Evolutionary conservation across 2,329 filamentous ascomycete species (phyloP).

Genomic region (Thelonectria olida): DNA sequence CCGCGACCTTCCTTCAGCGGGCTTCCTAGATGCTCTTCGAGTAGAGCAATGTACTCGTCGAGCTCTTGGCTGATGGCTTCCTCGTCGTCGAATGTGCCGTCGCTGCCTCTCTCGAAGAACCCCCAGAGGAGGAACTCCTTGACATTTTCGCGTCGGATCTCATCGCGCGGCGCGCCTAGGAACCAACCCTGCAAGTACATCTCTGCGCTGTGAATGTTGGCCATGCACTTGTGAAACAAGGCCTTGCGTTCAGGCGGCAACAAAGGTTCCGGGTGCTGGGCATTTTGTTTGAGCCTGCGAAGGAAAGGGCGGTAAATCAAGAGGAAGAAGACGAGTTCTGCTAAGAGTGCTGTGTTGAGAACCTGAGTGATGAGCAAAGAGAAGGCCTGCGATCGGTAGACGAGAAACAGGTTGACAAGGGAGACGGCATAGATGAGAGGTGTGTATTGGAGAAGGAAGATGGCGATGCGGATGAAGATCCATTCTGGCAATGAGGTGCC

Average conservation of each 20-base stretch:
- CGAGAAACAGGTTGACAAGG: constrained; percentile 40
- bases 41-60: constrained; percentile 57
- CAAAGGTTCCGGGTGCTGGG: constrained; percentile 53
- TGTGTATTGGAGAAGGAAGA: constrained; percentile 55
- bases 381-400: constrained; percentile 26
- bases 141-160: constrained; percentile 74
- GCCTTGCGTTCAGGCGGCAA: constrained; percentile 57
- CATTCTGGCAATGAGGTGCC: constrained; percentile 50
- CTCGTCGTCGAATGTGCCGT: constrained; percentile 27
- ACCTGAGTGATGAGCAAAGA: constrained; percentile 24
- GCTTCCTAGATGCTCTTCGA: constrained; percentile 63
- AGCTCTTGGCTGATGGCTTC: constrained; percentile 52
- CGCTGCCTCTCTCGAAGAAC: constrained; percentile 62
- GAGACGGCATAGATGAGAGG: constrained; percentile 49
- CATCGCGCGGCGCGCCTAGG: constrained; percentile 62
- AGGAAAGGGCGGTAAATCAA: constrained; percentile 55
- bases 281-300: constrained; percentile 48
- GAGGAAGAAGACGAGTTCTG: constrained; percentile 55
- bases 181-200: constrained; percentile 73
- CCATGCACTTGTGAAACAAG: constrained; percentile 66
- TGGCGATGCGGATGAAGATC: constrained; percentile 55
- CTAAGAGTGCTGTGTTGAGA: constrained; percentile 43
- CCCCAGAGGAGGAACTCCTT: constrained; percentile 75
- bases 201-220: constrained; percentile 63
- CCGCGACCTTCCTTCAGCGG: constrained; percentile 64